A percentile compares a stretch with the other conserved stretches of the same genome.
Evolutionary conservation across 2,329 filamentous ascomycete genomes (phyloP).

Genomic region (Trichoderma hamatum): DNA sequence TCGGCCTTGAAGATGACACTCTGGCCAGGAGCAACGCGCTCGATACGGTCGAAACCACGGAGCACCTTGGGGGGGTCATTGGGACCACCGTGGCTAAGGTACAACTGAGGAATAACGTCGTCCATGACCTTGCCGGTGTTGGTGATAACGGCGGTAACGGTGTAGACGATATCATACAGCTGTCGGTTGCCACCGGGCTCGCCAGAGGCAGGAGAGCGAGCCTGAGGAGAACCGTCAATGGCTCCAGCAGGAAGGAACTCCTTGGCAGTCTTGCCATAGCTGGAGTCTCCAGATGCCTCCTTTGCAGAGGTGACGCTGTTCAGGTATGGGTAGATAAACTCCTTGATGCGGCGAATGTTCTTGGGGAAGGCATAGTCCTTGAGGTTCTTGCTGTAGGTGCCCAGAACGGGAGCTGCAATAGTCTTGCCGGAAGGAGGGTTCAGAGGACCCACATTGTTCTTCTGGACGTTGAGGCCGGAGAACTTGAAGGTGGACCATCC

Average conservation of each 20-base stretch:
- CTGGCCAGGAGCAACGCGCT: constrained; percentile 68
- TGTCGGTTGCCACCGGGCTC: constrained; percentile 65
- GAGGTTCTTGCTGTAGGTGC: constrained; percentile 64
- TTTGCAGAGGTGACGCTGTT: constrained; percentile 63
- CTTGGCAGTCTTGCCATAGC: constrained; percentile 61
- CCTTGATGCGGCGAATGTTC: constrained; percentile 52
- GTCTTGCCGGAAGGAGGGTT: constrained; percentile 64
- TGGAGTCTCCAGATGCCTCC: constrained; percentile 58
- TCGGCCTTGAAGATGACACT: constrained; percentile 67
- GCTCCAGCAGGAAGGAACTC: constrained; percentile 64
- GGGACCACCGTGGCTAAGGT: constrained; percentile 78
- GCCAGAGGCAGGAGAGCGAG: constrained; percentile 53
- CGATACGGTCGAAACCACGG: constrained; percentile 78
- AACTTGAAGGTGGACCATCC: constrained; percentile 81
- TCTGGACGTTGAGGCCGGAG: constrained; percentile 64
- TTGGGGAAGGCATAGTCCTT: constrained; percentile 70
- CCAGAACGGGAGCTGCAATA: constrained; percentile 64
- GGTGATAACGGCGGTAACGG: constrained; percentile 66
- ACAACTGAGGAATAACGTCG: constrained; percentile 76
- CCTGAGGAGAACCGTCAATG: constrained; percentile 59
- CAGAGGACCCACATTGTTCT: constrained; percentile 56
- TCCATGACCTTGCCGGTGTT: constrained; percentile 69
- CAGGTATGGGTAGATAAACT: constrained; percentile 72
- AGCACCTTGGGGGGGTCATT: constrained; percentile 69
- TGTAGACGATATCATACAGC: constrained; percentile 72